Evolutionary conservation across 139 green algal species (phyloP).

Genomic region (Zygnema cylindricum): DNA sequence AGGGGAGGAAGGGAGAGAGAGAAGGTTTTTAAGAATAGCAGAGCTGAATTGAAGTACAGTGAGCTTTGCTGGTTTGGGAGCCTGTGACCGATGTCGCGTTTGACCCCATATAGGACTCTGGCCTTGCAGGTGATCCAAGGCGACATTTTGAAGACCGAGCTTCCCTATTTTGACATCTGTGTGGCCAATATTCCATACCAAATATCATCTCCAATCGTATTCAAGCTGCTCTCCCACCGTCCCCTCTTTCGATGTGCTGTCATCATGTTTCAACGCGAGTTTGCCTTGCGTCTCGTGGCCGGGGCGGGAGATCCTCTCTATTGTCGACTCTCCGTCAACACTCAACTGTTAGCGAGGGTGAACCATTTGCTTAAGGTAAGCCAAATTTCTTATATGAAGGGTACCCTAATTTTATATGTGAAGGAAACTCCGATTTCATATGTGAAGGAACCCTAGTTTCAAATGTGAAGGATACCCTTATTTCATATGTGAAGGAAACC

Average conservation of each 20-base stretch:
- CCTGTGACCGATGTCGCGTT: too few species aligned
- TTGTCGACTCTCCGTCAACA: constrained; percentile 87
- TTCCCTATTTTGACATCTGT: constrained; percentile 99
- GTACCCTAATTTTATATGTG: too few species aligned
- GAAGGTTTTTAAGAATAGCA: too few species aligned
- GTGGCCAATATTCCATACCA: constrained; percentile 99
- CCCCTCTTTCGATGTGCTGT: constrained; percentile 87
- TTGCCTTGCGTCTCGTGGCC: constrained; percentile 97
- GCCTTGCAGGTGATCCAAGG: constrained; percentile 91
- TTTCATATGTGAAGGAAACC: too few species aligned
- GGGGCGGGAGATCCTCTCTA: constrained; percentile 86
- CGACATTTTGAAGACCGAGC: constrained; percentile 83
- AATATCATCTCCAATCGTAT: constrained; percentile 97
- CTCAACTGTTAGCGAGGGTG: constrained; percentile 90
- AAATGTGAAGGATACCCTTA: too few species aligned
- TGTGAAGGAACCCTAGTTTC: too few species aligned
- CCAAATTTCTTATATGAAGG: neutral
- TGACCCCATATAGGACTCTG: too few species aligned
- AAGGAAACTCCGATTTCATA: too few species aligned
- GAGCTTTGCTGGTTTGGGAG: too few species aligned
- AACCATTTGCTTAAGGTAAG: constrained; percentile 77
- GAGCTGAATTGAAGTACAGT: too few species aligned
- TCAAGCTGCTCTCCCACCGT: constrained; percentile 95
- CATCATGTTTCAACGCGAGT: constrained; percentile 99
- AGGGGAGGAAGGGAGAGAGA: too few species aligned